phyloP scores from a whole-genome alignment of 2,329 filamentous ascomycete genomes.

The Hypocreales sp. region DNA sequence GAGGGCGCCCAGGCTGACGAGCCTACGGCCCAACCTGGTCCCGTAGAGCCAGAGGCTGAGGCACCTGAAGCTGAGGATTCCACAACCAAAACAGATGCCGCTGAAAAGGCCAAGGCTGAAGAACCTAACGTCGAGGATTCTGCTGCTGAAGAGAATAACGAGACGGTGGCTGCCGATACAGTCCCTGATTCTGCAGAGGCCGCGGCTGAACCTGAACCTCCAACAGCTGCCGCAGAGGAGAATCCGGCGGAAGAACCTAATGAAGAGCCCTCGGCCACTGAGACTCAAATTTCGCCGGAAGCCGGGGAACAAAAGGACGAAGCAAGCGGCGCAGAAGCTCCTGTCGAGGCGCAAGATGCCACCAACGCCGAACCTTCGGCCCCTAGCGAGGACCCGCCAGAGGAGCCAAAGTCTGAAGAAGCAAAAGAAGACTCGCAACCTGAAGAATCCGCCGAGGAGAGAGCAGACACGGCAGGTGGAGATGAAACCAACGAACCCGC shows the following conservation, averaged over 20 bases:
- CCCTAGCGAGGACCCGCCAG: background rate
- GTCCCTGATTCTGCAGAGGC: background rate
- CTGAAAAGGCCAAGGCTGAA: slow-evolving; percentile 1
- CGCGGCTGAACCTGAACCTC: background rate
- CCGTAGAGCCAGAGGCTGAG: slow-evolving; percentile 1
- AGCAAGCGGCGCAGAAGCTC: background rate
- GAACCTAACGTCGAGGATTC: background rate
- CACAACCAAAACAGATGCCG: slow-evolving; percentile 1
- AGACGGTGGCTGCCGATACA: background rate
- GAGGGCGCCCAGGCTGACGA: background rate
- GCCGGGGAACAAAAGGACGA: background rate
- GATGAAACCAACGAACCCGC: background rate
- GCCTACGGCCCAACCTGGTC: no score
- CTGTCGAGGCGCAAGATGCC: background rate
- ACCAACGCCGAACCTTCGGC: background rate
- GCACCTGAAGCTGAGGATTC: slow-evolving; percentile 3
- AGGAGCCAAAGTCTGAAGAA: background rate
- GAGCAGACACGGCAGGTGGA: background rate
- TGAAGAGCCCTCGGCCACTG: background rate
- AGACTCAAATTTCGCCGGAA: background rate
- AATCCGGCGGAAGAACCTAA: background rate
- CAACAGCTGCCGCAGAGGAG: background rate
- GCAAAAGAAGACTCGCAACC: background rate
- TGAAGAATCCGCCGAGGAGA: no score
- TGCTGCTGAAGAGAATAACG: background rate